These are phyloP conservation scores for Fusarium nisikadoi DNA, from an alignment of 2,329 filamentous ascomycete species.

Conservation along the genomic window DNA sequence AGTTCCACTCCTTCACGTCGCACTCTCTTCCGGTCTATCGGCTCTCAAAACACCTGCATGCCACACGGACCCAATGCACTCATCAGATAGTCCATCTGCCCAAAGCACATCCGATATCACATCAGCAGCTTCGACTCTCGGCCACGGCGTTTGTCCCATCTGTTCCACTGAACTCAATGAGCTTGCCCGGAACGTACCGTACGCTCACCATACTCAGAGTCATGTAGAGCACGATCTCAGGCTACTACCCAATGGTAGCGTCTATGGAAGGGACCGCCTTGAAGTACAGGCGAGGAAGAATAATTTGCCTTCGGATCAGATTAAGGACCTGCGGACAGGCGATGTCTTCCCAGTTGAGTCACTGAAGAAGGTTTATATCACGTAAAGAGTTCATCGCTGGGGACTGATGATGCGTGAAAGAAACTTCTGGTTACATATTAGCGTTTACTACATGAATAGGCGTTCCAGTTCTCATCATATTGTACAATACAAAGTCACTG, in stretches of 20 bases:
- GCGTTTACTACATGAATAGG: not conserved
- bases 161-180: conserved; percentile 96
- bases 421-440: not conserved
- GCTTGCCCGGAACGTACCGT: conserved; percentile 87
- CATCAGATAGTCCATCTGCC: conserved; percentile 28
- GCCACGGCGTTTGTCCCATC: conserved; percentile 88
- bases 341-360: conserved; percentile 70
- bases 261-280: conserved; percentile 82
- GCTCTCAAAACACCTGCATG: conserved; percentile 96
- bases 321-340: conserved; percentile 83
- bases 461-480: not conserved
- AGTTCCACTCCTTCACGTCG: conserved; percentile 87
- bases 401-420: not conserved
- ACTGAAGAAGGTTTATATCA: conserved; percentile 91
- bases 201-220: conserved; percentile 94
- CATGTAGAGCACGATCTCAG: conserved; percentile 89
- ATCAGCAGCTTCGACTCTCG: conserved; percentile 57
- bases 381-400: conserved; percentile 56
- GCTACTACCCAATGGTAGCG: conserved; percentile 85
- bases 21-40: conserved; percentile 88
- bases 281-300: conserved; percentile 83
- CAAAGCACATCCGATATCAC: conserved; percentile 63
- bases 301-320: conserved; percentile 70
- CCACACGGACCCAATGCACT: conserved; percentile 57
- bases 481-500: conserved; percentile 6